Percentiles rank a stretch among this genome's conserved stretches.
phyloP scores from a whole-genome alignment of 192 early-diverging fungal species.

The Linnemannia zychae region DNA sequence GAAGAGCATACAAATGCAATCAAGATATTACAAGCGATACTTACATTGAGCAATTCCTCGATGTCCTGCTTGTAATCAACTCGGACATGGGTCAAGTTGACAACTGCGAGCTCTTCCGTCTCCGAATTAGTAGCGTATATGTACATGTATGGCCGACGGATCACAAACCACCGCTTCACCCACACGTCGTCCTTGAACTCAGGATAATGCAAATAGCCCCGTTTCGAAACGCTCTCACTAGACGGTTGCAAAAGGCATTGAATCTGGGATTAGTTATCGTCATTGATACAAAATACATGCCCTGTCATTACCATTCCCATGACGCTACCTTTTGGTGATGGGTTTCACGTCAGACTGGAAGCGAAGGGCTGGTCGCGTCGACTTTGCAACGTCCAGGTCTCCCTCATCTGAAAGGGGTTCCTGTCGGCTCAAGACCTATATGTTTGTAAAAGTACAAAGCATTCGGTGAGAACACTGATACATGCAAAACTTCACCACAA shows the following conservation, averaged over 20 bases:
- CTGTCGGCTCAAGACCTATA: not conserved
- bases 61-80: slow-evolving; percentile 68
- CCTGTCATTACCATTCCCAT: not conserved
- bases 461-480: not conserved
- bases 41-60: slow-evolving; percentile 72
- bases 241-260: slow-evolving; percentile 16
- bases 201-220: slow-evolving; percentile 67
- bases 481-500: not conserved
- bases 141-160: slow-evolving; percentile 85
- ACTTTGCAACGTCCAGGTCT: slow-evolving; percentile 2
- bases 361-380: not conserved
- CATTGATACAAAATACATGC: not conserved
- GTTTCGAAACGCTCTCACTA: slow-evolving; percentile 66
- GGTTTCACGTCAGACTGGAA: slow-evolving; percentile 40
- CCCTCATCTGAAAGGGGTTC: not conserved
- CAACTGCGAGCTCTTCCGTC: slow-evolving; percentile 77
- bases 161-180: slow-evolving; percentile 84
- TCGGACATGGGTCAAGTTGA: slow-evolving; percentile 79
- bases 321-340: slow-evolving; percentile 38
- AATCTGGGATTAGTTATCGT: slow-evolving; percentile 5
- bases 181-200: slow-evolving; percentile 74
- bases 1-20: not conserved
- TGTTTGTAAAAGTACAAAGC: not conserved
- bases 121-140: slow-evolving; percentile 77
- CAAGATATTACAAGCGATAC: slow-evolving; percentile 22